These are phyloP conservation scores for Beauveria brongniartii DNA, from an alignment of 2,329 filamentous ascomycete species.

Conservation along the genomic window DNA sequence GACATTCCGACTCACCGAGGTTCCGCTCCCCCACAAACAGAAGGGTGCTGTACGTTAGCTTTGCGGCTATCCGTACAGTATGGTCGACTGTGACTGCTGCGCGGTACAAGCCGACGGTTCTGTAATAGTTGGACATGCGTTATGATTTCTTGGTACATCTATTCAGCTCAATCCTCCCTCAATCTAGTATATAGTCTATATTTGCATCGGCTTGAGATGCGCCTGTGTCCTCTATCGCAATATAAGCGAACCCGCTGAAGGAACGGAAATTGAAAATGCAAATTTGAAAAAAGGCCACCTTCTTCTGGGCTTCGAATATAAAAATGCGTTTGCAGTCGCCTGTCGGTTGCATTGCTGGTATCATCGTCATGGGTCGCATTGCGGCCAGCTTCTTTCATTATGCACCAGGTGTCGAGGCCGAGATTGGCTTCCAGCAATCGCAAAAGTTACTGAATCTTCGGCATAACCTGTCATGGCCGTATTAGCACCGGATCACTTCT, in stretches of 20 bases:
- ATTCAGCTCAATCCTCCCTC: background rate
- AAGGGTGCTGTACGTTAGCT: background rate
- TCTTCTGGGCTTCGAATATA: background rate
- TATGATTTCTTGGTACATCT: background rate
- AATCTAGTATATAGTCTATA: background rate
- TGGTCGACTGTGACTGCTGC: background rate
- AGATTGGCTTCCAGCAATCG: too few relatives aligned
- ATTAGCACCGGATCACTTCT: background rate
- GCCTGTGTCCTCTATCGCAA: background rate
- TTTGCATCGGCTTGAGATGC: background rate
- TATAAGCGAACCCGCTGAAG: background rate
- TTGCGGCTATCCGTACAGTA: background rate
- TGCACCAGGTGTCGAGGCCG: background rate
- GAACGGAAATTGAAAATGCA: background rate
- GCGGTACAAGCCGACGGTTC: background rate
- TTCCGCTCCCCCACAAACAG: conserved; percentile 1
- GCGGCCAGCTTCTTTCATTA: background rate
- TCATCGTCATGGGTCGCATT: background rate
- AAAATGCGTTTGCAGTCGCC: too few relatives aligned
- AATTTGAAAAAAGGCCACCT: too few relatives aligned
- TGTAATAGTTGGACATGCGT: background rate
- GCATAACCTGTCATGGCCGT: background rate
- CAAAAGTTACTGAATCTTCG: conserved; percentile 1
- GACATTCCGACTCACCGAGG: conserved; percentile 15
- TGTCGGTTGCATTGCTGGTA: background rate